A percentile compares a stretch with the other conserved stretches of the same genome.
Evolutionary conservation across 176 grass and related monocot species (phyloP).

Genomic region (Cenchrus americanus): DNA sequence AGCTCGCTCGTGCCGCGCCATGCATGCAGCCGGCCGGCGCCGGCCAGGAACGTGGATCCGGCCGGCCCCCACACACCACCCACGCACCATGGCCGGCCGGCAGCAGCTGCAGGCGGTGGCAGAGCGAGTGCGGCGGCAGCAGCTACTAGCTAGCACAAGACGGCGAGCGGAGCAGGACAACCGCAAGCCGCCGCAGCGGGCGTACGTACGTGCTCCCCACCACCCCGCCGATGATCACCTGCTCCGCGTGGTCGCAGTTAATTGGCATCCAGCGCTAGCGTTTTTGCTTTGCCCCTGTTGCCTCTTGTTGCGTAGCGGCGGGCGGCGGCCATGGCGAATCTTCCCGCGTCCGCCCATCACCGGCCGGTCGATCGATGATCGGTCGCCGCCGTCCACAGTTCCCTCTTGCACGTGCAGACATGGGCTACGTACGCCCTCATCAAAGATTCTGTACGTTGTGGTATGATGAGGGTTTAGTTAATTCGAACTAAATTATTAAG

Average conservation of each 20-base stretch:
- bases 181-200: not conserved
- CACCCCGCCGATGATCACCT: not conserved
- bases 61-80: not conserved
- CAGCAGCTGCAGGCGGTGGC: not conserved
- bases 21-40: conserved; percentile 1
- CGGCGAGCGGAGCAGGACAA: conserved; percentile 43
- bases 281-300: not conserved
- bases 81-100: not conserved
- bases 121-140: not conserved
- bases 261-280: conserved; percentile 3
- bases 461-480: too few relatives aligned
- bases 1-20: not conserved
- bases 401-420: too few relatives aligned
- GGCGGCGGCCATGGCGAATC: conserved; percentile 29
- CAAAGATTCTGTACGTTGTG: too few relatives aligned
- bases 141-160: not conserved
- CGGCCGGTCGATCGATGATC: too few relatives aligned
- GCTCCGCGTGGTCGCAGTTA: conserved; percentile 26
- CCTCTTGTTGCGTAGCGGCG: conserved; percentile 18
- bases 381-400: not conserved
- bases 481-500: too few relatives aligned
- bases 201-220: not conserved
- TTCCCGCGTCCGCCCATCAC: not conserved
- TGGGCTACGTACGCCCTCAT: too few relatives aligned
- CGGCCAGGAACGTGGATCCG: conserved; percentile 34